Conservation (phyloP, 1,284 basidiomycete genomes). For the Vanrija pseudolonga region DNA sequence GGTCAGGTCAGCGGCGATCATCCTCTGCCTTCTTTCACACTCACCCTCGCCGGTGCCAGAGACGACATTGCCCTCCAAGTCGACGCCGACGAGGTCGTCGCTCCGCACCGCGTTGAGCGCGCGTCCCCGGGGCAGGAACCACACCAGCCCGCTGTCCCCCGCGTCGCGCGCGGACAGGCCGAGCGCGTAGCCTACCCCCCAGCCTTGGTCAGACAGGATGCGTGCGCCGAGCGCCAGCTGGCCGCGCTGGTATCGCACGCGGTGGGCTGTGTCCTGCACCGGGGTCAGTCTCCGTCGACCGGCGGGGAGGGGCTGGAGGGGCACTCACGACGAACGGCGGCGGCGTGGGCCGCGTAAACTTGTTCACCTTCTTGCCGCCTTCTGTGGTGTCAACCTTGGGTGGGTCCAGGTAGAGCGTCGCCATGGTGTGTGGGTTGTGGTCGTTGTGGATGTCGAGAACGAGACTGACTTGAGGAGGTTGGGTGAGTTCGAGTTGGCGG, state of each 20-base stretch:
- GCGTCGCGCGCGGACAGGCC: conserved; percentile 24
- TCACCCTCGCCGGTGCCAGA: conserved; percentile 8
- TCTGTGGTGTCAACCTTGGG: neutral
- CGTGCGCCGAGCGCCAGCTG: conserved; percentile 24
- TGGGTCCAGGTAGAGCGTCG: neutral
- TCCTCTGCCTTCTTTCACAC: neutral
- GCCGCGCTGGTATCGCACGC: conserved; percentile 20
- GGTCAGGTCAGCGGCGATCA: neutral
- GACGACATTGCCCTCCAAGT: conserved; percentile 1
- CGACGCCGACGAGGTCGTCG: conserved; percentile 19
- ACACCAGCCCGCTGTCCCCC: conserved; percentile 14
- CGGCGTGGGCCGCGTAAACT: conserved; percentile 20
- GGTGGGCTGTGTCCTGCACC: conserved; percentile 10
- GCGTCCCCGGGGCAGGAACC: conserved; percentile 21
- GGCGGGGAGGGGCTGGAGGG: too few species aligned
- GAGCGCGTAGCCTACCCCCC: conserved; percentile 24
- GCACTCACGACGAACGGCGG: conserved; percentile 19
- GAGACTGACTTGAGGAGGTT: too few species aligned
- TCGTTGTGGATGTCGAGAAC: neutral
- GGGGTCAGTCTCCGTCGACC: neutral
- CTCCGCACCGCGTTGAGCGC: conserved; percentile 18
- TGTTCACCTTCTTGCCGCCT: conserved; percentile 3
- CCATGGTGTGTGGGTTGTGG: neutral
- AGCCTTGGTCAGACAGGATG: conserved; percentile 23
- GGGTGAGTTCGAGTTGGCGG: too few species aligned